phyloP scores from a whole-genome alignment of 2,329 filamentous ascomycete species.

The Cercospora nicotianae region DNA sequence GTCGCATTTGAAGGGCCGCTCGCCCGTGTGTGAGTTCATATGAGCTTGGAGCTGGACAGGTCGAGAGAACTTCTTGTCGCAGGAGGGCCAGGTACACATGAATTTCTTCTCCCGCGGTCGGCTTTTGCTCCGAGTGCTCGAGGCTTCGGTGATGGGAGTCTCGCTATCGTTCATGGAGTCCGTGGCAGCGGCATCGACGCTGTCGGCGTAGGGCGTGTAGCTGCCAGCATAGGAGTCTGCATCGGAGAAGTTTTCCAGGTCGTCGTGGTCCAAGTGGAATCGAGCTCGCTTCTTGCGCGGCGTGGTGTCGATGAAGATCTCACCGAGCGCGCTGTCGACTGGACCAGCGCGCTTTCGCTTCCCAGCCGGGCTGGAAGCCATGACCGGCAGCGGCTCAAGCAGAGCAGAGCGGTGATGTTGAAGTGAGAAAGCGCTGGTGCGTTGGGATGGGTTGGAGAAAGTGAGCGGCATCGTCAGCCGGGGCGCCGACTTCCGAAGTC shows the following conservation, averaged over 20 bases:
- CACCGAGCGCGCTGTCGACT: constrained; percentile 12
- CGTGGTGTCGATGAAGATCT: constrained; percentile 17
- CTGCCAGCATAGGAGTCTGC: constrained; percentile 15
- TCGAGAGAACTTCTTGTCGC: constrained; percentile 82
- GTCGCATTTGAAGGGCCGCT: constrained; percentile 74
- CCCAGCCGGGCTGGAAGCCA: constrained; percentile 9
- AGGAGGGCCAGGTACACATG: constrained; percentile 70
- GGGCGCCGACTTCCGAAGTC: background rate
- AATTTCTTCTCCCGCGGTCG: constrained; percentile 69
- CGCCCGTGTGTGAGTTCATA: constrained; percentile 79
- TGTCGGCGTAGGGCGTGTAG: constrained; percentile 16
- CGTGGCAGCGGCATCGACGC: constrained; percentile 14
- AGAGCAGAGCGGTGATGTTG: background rate
- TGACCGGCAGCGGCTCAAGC: background rate
- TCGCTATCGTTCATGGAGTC: constrained; percentile 23
- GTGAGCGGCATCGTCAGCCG: background rate
- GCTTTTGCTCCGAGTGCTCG: constrained; percentile 25
- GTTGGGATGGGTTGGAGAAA: background rate
- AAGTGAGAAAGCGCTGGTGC: background rate
- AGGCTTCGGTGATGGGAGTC: constrained; percentile 26
- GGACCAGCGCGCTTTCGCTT: constrained; percentile 20
- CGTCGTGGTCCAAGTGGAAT: constrained; percentile 5
- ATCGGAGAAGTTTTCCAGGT: constrained; percentile 15
- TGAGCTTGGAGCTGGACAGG: constrained; percentile 79
- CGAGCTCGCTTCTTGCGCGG: constrained; percentile 20